A percentile compares a stretch with the other conserved stretches of the same genome.
These are phyloP conservation scores for Drosera spatulata DNA, from an alignment of 179 eudicot species.

Conservation along the genomic window DNA sequence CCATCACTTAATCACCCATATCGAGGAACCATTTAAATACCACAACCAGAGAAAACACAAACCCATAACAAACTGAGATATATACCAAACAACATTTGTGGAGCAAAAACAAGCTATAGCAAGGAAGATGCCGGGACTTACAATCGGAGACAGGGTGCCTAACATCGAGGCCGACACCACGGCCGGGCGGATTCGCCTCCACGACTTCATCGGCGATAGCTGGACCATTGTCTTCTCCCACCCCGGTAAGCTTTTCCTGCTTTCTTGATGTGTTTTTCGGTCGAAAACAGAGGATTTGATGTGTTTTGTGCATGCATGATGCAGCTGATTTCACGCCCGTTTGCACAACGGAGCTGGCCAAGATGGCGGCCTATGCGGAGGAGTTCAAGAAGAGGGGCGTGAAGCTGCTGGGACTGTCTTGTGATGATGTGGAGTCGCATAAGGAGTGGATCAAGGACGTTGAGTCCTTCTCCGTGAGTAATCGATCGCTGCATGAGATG, in stretches of 20 bases:
- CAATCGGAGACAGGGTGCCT: slow-evolving; percentile 72
- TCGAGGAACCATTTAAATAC: too few relatives aligned
- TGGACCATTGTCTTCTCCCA: slow-evolving; percentile 80
- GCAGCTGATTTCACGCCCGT: slow-evolving; percentile 91
- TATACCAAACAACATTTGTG: too few relatives aligned
- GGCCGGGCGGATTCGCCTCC: slow-evolving; percentile 51
- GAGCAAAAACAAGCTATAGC: too few relatives aligned
- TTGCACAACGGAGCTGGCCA: slow-evolving; percentile 75
- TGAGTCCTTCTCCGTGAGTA: slow-evolving; percentile 41
- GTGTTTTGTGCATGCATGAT: neutral
- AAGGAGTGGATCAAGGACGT: slow-evolving; percentile 79
- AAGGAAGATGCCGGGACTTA: slow-evolving; percentile 57
- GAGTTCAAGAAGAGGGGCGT: slow-evolving; percentile 60
- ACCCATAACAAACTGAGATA: too few relatives aligned
- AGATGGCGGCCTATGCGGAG: slow-evolving; percentile 67
- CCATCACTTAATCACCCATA: too few relatives aligned
- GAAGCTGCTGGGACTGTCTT: slow-evolving; percentile 73
- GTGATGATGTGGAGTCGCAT: slow-evolving; percentile 69
- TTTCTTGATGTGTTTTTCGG: too few relatives aligned
- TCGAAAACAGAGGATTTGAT: neutral
- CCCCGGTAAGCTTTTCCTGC: slow-evolving; percentile 31
- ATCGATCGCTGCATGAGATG: neutral
- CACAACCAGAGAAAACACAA: too few relatives aligned
- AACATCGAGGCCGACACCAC: slow-evolving; percentile 67
- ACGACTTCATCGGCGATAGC: slow-evolving; percentile 43